Conservation (phyloP, 1,284 basidiomycete species). For the Malassezia cuniculi region DNA sequence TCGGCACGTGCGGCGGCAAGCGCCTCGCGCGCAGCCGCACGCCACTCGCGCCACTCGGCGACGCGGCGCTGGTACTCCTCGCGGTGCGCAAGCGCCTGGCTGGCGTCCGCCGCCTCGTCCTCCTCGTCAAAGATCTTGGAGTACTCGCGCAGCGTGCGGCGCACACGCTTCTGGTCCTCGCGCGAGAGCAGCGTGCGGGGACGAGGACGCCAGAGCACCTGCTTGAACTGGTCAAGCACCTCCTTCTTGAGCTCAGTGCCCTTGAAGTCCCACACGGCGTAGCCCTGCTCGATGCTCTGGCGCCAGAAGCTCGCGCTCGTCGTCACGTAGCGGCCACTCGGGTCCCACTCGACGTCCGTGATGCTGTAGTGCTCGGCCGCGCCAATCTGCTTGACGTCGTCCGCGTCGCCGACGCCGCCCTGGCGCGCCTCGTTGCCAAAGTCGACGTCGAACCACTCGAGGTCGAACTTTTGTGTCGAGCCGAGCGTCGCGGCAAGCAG, state of each 20-base stretch:
- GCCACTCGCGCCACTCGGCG: slow-evolving; percentile 98
- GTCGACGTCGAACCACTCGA: slow-evolving; percentile 98
- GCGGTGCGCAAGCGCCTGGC: slow-evolving; percentile 81
- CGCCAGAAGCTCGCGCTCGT: slow-evolving; percentile 92
- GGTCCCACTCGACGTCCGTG: slow-evolving; percentile 98
- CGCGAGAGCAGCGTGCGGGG: slow-evolving; percentile 74
- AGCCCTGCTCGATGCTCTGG: slow-evolving; percentile 91
- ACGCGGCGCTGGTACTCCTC: slow-evolving; percentile 80
- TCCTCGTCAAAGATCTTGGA: slow-evolving; percentile 89
- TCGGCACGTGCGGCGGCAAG: slow-evolving; percentile 25
- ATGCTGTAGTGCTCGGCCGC: slow-evolving; percentile 94
- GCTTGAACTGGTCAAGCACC: slow-evolving; percentile 89
- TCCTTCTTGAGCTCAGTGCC: slow-evolving; percentile 81
- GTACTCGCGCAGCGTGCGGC: slow-evolving; percentile 82
- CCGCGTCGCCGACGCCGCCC: slow-evolving; percentile 53
- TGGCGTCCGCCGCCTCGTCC: slow-evolving; percentile 86
- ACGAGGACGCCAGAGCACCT: slow-evolving; percentile 94
- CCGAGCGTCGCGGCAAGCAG: slow-evolving; percentile 91
- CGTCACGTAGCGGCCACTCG: slow-evolving; percentile 81
- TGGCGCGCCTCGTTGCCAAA: slow-evolving; percentile 58
- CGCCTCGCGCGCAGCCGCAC: slow-evolving; percentile 33
- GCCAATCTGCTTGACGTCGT: slow-evolving; percentile 67
- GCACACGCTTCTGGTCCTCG: slow-evolving; percentile 75
- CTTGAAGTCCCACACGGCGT: slow-evolving; percentile 92
- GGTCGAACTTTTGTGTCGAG: slow-evolving; percentile 83